Evolutionary conservation across 73 alveolate species (phyloP), one percentile per base, ranked within the genome.

Genomic region (Paramecium caudatum): DNA sequence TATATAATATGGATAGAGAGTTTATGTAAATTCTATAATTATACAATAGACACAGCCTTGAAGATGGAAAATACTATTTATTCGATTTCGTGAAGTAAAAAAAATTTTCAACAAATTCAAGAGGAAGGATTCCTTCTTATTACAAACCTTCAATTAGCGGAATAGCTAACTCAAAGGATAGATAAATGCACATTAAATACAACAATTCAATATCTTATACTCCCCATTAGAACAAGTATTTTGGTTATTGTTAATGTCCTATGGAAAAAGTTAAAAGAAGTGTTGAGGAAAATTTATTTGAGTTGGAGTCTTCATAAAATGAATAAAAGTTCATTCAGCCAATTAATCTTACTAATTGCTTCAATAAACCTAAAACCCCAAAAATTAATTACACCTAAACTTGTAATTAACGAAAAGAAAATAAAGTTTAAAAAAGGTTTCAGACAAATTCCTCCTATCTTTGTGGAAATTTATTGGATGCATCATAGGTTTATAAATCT

Each of bases 1-100:
- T n/a, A n/a, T n/a, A n/a, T n/a, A n/a, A n/a, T n/a, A 55, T 55
- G 80, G 80, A 55, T 23, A 55, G 30, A 25, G 80, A 55, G 45
- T 23, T 55, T 55, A 25, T 23, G 80, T 55, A 55, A 55, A 27
- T 39, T 55, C 23, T 6, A 23, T 23, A 23, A 23, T 23, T 27
- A 27, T 55, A 55, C 30, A 55, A 0, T 55, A 55, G 80, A 55
- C 30, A 23, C 30, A 55, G 30, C 30, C 41, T 55, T 55, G 46
- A 55, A 23, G 30, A 55, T 55, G 27, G 46, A 2, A 55, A 55
- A 19, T 27, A 23, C 2, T 55, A 55, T 10, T 19, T 55, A 23
- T 55, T 27, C 8, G 80, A 55, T 23, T 23, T 55, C 30, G 37
- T 55, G 1, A 21, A 55, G 4, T 2, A 55, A 9, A 23, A 21